Base-by-base conservation (phyloP, 176 grass and related monocot genomes). In the Triticum timopheevii region DNA sequence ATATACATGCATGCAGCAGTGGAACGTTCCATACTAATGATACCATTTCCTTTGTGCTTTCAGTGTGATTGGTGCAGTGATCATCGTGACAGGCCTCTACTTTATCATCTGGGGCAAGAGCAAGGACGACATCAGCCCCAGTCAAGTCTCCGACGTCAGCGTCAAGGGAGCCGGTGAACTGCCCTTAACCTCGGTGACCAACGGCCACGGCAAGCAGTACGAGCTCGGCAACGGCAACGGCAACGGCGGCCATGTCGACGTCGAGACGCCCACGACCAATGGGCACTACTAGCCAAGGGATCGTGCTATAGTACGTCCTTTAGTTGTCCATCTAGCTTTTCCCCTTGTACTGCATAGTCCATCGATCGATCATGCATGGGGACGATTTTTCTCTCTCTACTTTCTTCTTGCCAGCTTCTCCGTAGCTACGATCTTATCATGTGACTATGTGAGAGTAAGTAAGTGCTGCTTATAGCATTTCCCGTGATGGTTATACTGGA, bases 31-130 rank as follows among this genome's bases (percentile, higher is more conserved):
- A n/a, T 73, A 15, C 49, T 87, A 82, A 85, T 84, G 77, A 5
- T 33, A 4, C 38, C 63, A 8, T 11, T 74, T 68, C 22, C 35
- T 39, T 8, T 15, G 17, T 82, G 30, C 0, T 87, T 84, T n/a
- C 87, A 99, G 97, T 80, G 87, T 96, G 66, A 83, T 96, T 75
- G 97, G 97, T 73, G 97, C 97, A 20, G 86, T 61, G 75, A 91
- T 99, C 83, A 96, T 99, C 89, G 97, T 99, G 24, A 1, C 77
- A 69, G 97, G 97, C 65, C 90, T 99, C 10, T 99, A 99, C 84
- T 79, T 87, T 16, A 71, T 99, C 71, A 94, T 99, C 77, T 99
- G 97, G 97, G 97, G 97, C 76, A 96, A 92, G 85, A 82, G 83
- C 87, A 91, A 86, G 54, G 94, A 99, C 90, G 27, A 88, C 4